A percentile compares a stretch with the other conserved stretches of the same genome.
Conservation (phyloP, 2,329 filamentous ascomycete genomes). For the Pyrenophora graminea region DNA sequence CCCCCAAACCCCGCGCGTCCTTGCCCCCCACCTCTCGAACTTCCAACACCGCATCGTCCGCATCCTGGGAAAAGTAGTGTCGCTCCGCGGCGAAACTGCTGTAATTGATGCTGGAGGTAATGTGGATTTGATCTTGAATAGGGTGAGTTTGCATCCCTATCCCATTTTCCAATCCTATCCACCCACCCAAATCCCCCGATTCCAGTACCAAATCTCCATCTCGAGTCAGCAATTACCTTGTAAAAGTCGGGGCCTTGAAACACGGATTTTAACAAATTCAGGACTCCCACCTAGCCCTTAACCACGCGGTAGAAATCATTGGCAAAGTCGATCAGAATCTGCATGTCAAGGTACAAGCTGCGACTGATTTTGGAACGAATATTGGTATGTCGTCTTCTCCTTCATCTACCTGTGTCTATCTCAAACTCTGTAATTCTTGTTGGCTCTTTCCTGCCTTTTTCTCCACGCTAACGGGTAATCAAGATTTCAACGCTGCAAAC, state of each 20-base stretch:
- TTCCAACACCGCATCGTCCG: slow-evolving; percentile 76
- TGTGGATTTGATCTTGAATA: slow-evolving; percentile 74
- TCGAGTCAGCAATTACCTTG: too few relatives aligned
- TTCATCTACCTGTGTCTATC: too few relatives aligned
- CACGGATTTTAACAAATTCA: slow-evolving; percentile 37
- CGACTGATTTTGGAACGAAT: slow-evolving; percentile 68
- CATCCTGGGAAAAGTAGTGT: slow-evolving; percentile 80
- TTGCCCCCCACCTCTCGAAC: slow-evolving; percentile 74
- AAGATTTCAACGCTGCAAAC: slow-evolving; percentile 76
- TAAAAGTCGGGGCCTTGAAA: too few relatives aligned
- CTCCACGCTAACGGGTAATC: background rate
- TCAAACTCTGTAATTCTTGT: background rate
- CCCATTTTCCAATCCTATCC: too few relatives aligned
- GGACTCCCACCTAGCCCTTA: slow-evolving; percentile 71
- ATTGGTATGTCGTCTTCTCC: slow-evolving; percentile 63
- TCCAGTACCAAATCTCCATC: too few relatives aligned
- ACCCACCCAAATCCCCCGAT: too few relatives aligned
- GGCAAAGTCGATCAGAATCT: slow-evolving; percentile 79
- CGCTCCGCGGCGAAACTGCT: slow-evolving; percentile 79
- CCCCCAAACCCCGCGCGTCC: slow-evolving; percentile 74
- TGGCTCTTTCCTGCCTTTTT: background rate
- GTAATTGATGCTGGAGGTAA: slow-evolving; percentile 78
- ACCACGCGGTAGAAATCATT: slow-evolving; percentile 75
- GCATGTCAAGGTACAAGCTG: slow-evolving; percentile 70
- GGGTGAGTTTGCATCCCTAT: slow-evolving; percentile 54